Evolutionary conservation across 2,329 filamentous ascomycete species (phyloP).

Genomic region (Ophiocordyceps australis): DNA sequence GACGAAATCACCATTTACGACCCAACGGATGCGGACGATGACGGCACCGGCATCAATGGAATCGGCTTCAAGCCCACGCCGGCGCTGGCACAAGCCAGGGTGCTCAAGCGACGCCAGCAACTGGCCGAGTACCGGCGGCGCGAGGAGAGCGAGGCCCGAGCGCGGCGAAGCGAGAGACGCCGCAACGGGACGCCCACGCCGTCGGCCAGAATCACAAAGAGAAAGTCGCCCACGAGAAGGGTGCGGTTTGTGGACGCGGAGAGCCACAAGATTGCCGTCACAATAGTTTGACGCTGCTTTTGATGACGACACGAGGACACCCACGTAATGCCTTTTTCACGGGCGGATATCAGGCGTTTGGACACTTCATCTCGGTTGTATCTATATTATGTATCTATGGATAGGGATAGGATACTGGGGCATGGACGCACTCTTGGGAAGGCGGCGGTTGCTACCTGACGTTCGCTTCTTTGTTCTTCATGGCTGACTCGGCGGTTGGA

Average conservation of each 20-base stretch:
- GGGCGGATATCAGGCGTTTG: too few species aligned
- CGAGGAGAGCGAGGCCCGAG: slow-evolving; percentile 41
- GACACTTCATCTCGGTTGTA: too few species aligned
- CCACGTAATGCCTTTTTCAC: neutral
- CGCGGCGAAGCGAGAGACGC: slow-evolving; percentile 32
- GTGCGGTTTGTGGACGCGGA: slow-evolving; percentile 23
- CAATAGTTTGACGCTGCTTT: slow-evolving; percentile 9
- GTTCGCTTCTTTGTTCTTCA: too few species aligned
- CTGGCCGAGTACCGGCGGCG: slow-evolving; percentile 40
- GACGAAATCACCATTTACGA: slow-evolving; percentile 51
- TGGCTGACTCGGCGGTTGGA: too few species aligned
- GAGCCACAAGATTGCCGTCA: slow-evolving; percentile 10
- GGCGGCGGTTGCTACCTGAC: too few species aligned
- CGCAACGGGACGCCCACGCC: slow-evolving; percentile 13
- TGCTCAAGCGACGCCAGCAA: slow-evolving; percentile 39
- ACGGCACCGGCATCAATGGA: slow-evolving; percentile 48
- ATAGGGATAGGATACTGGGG: too few species aligned
- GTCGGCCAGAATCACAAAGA: slow-evolving; percentile 6
- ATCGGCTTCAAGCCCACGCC: slow-evolving; percentile 48
- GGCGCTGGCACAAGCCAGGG: slow-evolving; percentile 37
- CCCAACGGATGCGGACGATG: slow-evolving; percentile 45
- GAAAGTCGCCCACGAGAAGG: slow-evolving; percentile 12
- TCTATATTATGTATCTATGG: too few species aligned
- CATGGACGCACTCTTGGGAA: too few species aligned
- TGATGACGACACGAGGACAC: too few species aligned